Conservation (phyloP, 2,329 filamentous ascomycete genomes). For the Neonectria ditissima region DNA sequence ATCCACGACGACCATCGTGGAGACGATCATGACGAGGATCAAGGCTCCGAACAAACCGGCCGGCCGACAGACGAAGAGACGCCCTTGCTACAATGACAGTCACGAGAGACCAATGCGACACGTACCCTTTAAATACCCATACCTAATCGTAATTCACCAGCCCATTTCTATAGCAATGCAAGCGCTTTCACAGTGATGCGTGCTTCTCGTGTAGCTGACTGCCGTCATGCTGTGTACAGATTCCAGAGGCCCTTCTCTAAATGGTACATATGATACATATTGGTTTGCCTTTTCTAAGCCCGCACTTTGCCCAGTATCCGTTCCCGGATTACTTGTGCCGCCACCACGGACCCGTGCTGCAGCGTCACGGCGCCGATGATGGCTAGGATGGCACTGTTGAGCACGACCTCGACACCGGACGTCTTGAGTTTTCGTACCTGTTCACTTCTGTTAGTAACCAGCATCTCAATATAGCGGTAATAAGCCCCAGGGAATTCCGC, state of each 20-base stretch:
- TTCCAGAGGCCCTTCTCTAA: constrained; percentile 42
- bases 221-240: constrained; percentile 43
- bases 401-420: constrained; percentile 80
- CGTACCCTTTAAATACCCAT: constrained; percentile 18
- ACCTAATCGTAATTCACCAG: constrained; percentile 33
- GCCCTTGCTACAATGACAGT: constrained; percentile 46
- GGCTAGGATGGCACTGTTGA: constrained; percentile 83
- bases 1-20: constrained; percentile 44
- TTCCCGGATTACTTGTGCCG: constrained; percentile 80
- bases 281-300: constrained; percentile 30
- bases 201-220: constrained; percentile 30
- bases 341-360: constrained; percentile 84
- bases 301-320: constrained; percentile 69
- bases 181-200: constrained; percentile 36
- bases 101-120: constrained; percentile 1
- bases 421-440: constrained; percentile 73
- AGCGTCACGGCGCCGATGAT: constrained; percentile 91
- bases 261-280: constrained; percentile 48
- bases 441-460: constrained; percentile 16
- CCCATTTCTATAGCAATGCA: constrained; percentile 37
- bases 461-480: not conserved
- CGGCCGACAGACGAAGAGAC: constrained; percentile 48
- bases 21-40: constrained; percentile 23
- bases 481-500: not conserved
- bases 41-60: constrained; percentile 21